phyloP scores from a whole-genome alignment of 2,329 filamentous ascomycete genomes.

The Chalara sp. region DNA sequence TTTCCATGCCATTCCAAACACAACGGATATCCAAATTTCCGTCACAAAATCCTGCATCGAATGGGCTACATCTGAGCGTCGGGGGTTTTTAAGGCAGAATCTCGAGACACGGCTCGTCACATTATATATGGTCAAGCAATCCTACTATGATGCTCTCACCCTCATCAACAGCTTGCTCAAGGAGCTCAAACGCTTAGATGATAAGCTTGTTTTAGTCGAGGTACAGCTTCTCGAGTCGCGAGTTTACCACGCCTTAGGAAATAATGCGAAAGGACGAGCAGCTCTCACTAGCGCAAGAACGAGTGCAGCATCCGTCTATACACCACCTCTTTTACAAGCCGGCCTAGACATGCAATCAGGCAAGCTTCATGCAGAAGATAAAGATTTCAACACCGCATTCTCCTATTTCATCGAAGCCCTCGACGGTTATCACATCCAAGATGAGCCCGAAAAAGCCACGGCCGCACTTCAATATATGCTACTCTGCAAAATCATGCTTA shows the following conservation, averaged over 20 bases:
- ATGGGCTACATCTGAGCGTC: constrained; percentile 91
- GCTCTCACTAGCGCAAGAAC: constrained; percentile 92
- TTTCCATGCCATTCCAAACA: constrained; percentile 89
- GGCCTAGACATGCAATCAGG: constrained; percentile 98
- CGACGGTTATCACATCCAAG: constrained; percentile 91
- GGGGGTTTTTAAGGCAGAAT: constrained; percentile 94
- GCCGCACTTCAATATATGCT: constrained; percentile 98
- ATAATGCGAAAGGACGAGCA: constrained; percentile 91
- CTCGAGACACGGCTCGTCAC: constrained; percentile 91
- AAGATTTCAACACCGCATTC: constrained; percentile 97
- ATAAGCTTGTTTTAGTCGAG: constrained; percentile 96
- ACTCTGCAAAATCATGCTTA: constrained; percentile 99
- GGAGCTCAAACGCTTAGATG: constrained; percentile 95
- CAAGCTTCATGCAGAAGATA: constrained; percentile 97
- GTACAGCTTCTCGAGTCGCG: constrained; percentile 95
- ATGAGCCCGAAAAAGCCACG: constrained; percentile 85
- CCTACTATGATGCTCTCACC: constrained; percentile 93
- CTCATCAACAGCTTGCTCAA: constrained; percentile 94
- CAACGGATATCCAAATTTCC: constrained; percentile 85
- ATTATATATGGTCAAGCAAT: constrained; percentile 94
- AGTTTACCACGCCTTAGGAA: constrained; percentile 95
- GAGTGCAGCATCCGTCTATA: constrained; percentile 94
- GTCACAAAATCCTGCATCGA: constrained; percentile 99
- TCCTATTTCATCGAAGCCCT: constrained; percentile 99
- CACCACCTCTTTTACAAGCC: constrained; percentile 87